phyloP scores from a whole-genome alignment of 1,284 basidiomycete genomes.

The Puccinia coronata region DNA sequence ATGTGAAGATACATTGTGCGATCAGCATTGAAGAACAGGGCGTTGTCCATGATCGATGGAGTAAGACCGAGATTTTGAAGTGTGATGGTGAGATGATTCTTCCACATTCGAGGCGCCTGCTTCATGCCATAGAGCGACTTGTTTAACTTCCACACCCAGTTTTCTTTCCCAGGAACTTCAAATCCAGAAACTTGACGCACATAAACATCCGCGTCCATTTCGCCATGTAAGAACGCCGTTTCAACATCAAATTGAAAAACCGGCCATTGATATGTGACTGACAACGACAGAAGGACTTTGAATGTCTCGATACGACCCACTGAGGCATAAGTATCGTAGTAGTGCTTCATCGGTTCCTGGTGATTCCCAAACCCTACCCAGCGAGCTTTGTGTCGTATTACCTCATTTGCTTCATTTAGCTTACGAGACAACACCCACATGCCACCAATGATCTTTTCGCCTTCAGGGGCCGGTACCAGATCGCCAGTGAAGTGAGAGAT shows the following conservation, averaged over 20 bases:
- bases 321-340: neutral
- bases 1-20: constrained; percentile 1
- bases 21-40: neutral
- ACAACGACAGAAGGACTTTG: constrained; percentile 1
- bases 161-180: constrained; percentile 14
- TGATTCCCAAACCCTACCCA: constrained; percentile 40
- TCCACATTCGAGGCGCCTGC: constrained; percentile 22
- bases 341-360: constrained; percentile 2
- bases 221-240: constrained; percentile 27
- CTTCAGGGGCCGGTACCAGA: neutral
- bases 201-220: too few relatives aligned
- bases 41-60: constrained; percentile 2
- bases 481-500: neutral
- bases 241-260: constrained; percentile 19
- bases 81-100: neutral
- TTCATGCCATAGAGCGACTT: constrained; percentile 36
- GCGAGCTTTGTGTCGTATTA: neutral
- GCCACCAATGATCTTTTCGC: constrained; percentile 21
- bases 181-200: constrained; percentile 1
- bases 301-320: constrained; percentile 15
- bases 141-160: constrained; percentile 4
- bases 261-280: neutral
- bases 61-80: neutral
- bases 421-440: constrained; percentile 10
- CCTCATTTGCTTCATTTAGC: neutral